Base-by-base conservation (phyloP, 2,329 filamentous ascomycete species). In the Fusarium graminum region DNA sequence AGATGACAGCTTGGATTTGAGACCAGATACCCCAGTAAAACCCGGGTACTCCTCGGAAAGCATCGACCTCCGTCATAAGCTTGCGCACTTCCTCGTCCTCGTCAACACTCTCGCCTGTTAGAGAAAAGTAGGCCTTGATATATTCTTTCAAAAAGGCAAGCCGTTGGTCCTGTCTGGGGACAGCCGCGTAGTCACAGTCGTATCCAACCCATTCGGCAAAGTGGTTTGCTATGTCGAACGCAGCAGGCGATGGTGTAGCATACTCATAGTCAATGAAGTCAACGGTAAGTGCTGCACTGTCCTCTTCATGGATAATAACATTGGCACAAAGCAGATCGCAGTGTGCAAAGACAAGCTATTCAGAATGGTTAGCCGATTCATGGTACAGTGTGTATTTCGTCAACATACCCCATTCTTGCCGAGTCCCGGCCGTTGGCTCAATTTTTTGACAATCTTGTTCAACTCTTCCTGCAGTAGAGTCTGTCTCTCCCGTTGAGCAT, bases 181-280 rank as follows among this genome's bases (percentile, higher is more conserved):
- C 85, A 69, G 90, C 90, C 72, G 81, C 87, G 80, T 92, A 94
- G 78, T 98, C 93, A 82, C 95, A 99, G 72, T 97, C 93, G 74
- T 97, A 97, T 57, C 95, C 95, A 61, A 91, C 94, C 94, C 95
- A 99, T 80, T 99, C 95, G 45, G 95, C 93, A 76, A 99, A 97
- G 82, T 99, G 95, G 80, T 99, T 99, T 49, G 94, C 91, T 71
- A 99, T 89, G 77, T 99, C 95, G 79, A 99, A 99, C 3, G 94
- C 94, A 6, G 94, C 93, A 2, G 94, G 94, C 1, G 94, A 94
- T 4, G 95, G 94, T 6, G 93, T 95, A 14, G 94, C 93, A 79
- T 99, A 99, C 79, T 99, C 95, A 82, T 98, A 99, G 80, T 99
- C 95, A 77, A 99, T 99, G 80, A 99, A 98, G 74, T 87, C 83